Conservation (phyloP, 2,329 filamentous ascomycete species). For the Colletotrichum sp. region DNA sequence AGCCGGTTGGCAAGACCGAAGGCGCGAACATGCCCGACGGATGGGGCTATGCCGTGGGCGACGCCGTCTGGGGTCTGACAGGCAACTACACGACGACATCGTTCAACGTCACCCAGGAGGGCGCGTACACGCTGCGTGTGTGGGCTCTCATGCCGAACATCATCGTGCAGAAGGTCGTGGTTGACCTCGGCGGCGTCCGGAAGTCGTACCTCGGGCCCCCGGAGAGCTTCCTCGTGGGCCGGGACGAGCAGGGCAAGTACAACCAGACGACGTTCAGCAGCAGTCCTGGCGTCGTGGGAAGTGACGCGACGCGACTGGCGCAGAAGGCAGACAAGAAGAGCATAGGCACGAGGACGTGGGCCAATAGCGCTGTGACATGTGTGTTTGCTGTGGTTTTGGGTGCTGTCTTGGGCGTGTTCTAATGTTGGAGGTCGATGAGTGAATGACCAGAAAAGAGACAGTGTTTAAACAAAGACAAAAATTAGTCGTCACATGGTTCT, state of each 20-base stretch:
- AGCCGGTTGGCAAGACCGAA: conserved; percentile 45
- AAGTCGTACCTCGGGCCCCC: conserved; percentile 61
- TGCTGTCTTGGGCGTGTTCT: not conserved
- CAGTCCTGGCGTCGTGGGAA: conserved; percentile 18
- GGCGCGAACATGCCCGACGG: conserved; percentile 45
- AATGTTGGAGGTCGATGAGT: not conserved
- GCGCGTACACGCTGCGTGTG: conserved; percentile 53
- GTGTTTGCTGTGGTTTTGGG: not conserved
- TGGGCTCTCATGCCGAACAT: conserved; percentile 59
- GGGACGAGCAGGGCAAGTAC: conserved; percentile 40
- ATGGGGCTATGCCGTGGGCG: conserved; percentile 48
- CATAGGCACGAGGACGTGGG: not conserved
- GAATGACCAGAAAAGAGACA: not conserved
- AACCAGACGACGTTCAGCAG: conserved; percentile 42
- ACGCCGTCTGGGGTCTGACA: conserved; percentile 50
- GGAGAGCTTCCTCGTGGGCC: conserved; percentile 54
- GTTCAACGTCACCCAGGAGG: conserved; percentile 44
- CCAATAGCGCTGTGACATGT: not conserved
- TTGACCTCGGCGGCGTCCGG: conserved; percentile 60
- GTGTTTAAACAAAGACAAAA: not conserved
- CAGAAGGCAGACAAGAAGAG: not conserved
- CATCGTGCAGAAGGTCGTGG: conserved; percentile 59
- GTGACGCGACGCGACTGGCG: not conserved
- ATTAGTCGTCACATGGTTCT: not conserved
- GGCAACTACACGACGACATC: conserved; percentile 49